These are phyloP conservation scores for Didymella lethalis DNA, from an alignment of 2,329 filamentous ascomycete species.

Conservation along the genomic window DNA sequence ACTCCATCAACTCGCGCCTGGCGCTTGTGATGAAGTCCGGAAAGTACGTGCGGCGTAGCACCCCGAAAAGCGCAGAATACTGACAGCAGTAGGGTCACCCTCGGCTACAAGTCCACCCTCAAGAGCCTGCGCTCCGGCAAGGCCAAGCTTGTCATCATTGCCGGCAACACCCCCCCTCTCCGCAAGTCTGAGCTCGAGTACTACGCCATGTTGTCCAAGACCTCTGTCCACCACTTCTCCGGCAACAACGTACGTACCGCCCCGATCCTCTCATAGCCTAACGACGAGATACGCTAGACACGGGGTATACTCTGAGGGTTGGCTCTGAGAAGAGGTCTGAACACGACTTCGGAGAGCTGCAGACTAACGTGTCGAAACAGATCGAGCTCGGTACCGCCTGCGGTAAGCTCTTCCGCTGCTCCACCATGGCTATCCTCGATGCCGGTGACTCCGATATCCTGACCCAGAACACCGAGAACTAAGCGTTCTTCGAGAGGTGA, in stretches of 20 bases:
- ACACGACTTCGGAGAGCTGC: slow-evolving; percentile 85
- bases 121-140: slow-evolving; percentile 92
- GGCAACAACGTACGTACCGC: slow-evolving; percentile 93
- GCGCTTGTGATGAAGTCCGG: slow-evolving; percentile 74
- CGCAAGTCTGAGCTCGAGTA: slow-evolving; percentile 97
- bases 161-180: slow-evolving; percentile 95
- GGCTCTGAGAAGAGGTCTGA: slow-evolving; percentile 91
- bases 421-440: slow-evolving; percentile 95
- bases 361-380: slow-evolving; percentile 71
- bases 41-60: slow-evolving; percentile 55
- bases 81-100: slow-evolving; percentile 68
- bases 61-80: slow-evolving; percentile 7
- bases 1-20: slow-evolving; percentile 74
- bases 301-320: slow-evolving; percentile 54
- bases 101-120: slow-evolving; percentile 88
- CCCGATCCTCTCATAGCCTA: slow-evolving; percentile 49
- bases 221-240: slow-evolving; percentile 94
- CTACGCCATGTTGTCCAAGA: slow-evolving; percentile 74
- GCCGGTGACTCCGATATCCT: slow-evolving; percentile 96
- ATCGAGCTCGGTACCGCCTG: slow-evolving; percentile 98
- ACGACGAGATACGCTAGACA: slow-evolving; percentile 44
- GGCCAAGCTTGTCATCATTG: slow-evolving; percentile 97
- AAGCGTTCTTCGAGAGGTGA: slow-evolving; percentile 22
- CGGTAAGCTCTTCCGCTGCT: slow-evolving; percentile 98
- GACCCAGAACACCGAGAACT: slow-evolving; percentile 67